A percentile compares a stretch with the other conserved stretches of the same genome.
Conservation (phyloP, 2,329 filamentous ascomycete species). For the Claviceps arundinis region DNA sequence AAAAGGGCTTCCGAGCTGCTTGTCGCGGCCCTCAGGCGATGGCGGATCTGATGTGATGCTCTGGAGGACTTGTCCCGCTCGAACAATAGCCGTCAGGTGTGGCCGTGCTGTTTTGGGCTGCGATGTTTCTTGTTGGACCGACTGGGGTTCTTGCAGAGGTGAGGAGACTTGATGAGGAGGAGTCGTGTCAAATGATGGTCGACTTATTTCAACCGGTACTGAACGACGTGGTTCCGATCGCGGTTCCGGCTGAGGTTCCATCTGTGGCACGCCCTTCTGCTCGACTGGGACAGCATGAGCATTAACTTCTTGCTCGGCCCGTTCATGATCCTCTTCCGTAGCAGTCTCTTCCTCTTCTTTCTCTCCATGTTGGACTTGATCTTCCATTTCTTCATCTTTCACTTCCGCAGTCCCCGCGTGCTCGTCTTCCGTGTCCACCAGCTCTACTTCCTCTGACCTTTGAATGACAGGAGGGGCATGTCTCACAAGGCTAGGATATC, state of each 20-base stretch:
- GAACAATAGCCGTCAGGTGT: constrained; percentile 43
- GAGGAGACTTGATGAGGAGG: constrained; percentile 24
- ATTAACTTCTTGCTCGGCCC: not conserved
- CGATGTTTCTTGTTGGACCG: constrained; percentile 15
- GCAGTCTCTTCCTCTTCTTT: not conserved
- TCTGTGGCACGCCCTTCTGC: not conserved
- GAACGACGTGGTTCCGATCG: constrained; percentile 1
- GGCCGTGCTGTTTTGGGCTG: constrained; percentile 24
- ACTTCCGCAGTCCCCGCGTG: not conserved
- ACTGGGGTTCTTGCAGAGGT: constrained; percentile 21
- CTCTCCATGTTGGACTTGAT: not conserved
- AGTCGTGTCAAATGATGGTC: constrained; percentile 16
- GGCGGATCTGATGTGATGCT: constrained; percentile 46
- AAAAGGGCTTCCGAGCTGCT: constrained; percentile 43
- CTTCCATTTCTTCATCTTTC: constrained; percentile 5
- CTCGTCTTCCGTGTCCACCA: not conserved
- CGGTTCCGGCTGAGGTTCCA: not conserved
- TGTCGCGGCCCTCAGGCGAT: constrained; percentile 38
- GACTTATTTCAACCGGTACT: constrained; percentile 11
- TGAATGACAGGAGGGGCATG: not conserved
- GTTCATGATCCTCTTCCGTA: not conserved
- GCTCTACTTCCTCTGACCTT: not conserved
- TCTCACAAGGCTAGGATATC: constrained; percentile 1
- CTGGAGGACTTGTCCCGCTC: constrained; percentile 42
- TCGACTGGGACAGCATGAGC: not conserved